Base-by-base conservation (phyloP, 768 basidiomycete genomes). In the Gymnopilus dilepis region DNA sequence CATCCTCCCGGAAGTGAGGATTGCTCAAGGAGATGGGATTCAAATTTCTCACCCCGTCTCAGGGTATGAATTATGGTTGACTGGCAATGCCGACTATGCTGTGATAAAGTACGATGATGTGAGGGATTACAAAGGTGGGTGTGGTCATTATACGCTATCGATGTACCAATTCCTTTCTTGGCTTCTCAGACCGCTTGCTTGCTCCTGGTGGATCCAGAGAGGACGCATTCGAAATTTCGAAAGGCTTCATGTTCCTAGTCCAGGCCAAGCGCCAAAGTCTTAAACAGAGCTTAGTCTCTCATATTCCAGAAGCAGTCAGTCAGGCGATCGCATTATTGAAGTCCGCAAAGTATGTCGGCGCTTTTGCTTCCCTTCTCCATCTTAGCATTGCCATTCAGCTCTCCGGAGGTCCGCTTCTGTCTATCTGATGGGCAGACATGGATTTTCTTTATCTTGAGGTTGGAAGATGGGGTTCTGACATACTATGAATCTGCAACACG, bases 401-500 rank as follows among this genome's bases (percentile, higher is more conserved):
- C 68, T 62, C 62, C 59, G 37, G 69, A 71, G 45, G 72, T 74
- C 61, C 71, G 67, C 61, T 74, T 74, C 64, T 76, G 73, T 67
- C 67, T 76, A 65, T 73, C 74, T 56, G 71, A 74, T 68, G 70
- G 72, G 42, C 65, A 67, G 55, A 63, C 42, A 37, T 76, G 72
- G 73, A 67, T 73, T 55, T 76, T 76, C 65, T 73, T 70, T 52
- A 65, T 74, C 53, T 62, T 73, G 69, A 70, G 69, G 66, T 61
- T 21, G 59, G 65, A 68, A 67, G 59, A 72, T 45, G 62, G 61
- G 45, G 65, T 24, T 54, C 41, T 66, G 53, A 67, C 63, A 57
- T 71, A 72, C 62, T 70, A 67, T 64, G 68, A 70, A 64, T 72
- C 71, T 2, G 61, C 66, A 34, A 59, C 59, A 37, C 65, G 59